Base-by-base conservation (phyloP, 176 grass and related monocot species). In the Cenchrus purpureus region DNA sequence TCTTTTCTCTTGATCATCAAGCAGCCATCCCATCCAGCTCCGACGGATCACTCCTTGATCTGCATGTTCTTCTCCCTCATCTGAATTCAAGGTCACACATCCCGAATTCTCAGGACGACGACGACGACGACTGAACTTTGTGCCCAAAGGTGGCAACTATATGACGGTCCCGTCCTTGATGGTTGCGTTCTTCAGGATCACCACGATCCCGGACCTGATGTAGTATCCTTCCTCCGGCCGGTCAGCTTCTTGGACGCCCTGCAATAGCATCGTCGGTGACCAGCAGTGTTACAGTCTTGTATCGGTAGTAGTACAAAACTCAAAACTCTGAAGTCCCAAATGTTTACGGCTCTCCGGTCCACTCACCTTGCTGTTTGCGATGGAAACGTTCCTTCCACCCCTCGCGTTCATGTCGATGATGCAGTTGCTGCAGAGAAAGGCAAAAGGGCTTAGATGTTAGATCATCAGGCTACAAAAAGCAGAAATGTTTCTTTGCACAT, bases 401-500 rank as follows among this genome's bases (percentile, higher is more conserved):
- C 89, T 91, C 4, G 94, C 94, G 55, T 97, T 94, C 91, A 92
- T 90, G 83, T 97, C 94, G 15, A 97, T 93, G 74, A 97, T 97
- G 45, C 94, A 97, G 46, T 92, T 90, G 76, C 94, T 94, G 53
- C 29, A 82, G 60, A 31, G 3, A 74, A 17, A 0, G 1, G 17
- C 1, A 19, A 16, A 74, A 34, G 13, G 13, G 48, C 5, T 25
- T 25, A 25, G 22, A 25, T 25, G 22, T 46, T 46, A 70, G 14
- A 17, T 13, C 68, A 76, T 72, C 29, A 73, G 29, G 14, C 15
- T 17, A 10, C 20, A 13, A 32, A 25, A 22, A 28, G 20, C 12
- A 29, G 13, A 73, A 31, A 10, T 5, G 6, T 57, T 52, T 50
- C 22, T 7, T 52, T 15, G 12, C 0, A 0, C 12, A 73, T 25